phyloP scores from a whole-genome alignment of 495 filamentous ascomycete genomes.

The Daldinia caldariorum region DNA sequence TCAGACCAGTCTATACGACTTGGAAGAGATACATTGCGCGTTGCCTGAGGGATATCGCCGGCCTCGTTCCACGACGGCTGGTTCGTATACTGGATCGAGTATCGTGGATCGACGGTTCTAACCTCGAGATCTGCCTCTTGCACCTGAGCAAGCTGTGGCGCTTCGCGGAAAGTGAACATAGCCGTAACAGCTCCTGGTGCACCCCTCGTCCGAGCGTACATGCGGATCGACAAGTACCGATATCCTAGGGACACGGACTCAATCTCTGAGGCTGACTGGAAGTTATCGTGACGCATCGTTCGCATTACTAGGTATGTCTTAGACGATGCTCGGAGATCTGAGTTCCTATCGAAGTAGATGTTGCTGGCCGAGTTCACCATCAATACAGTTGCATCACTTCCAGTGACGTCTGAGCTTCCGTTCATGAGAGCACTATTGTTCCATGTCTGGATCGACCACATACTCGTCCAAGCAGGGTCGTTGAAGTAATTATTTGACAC shows the following conservation, averaged over 20 bases:
- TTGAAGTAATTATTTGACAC: constrained; percentile 54
- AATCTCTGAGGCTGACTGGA: constrained; percentile 73
- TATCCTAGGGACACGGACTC: constrained; percentile 63
- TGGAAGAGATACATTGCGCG: constrained; percentile 57
- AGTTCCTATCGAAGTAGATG: constrained; percentile 65
- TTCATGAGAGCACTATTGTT: constrained; percentile 52
- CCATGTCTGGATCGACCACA: constrained; percentile 73
- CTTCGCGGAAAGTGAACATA: constrained; percentile 70
- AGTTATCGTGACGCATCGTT: constrained; percentile 63
- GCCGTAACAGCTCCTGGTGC: constrained; percentile 70
- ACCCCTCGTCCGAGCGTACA: constrained; percentile 64
- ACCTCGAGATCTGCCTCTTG: constrained; percentile 84
- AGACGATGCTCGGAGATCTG: constrained; percentile 46
- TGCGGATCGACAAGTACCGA: constrained; percentile 68
- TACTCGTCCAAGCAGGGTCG: constrained; percentile 52
- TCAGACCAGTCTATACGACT: constrained; percentile 62
- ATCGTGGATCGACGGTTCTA: constrained; percentile 65
- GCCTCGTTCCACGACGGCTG: constrained; percentile 65
- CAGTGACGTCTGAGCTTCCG: constrained; percentile 46
- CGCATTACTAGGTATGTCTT: constrained; percentile 70
- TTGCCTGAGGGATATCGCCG: constrained; percentile 60
- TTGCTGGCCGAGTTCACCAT: constrained; percentile 74
- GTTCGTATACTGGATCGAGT: constrained; percentile 75
- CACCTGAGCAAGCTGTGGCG: constrained; percentile 54
- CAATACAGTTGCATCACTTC: constrained; percentile 56